Conservation (phyloP, 2,329 filamentous ascomycete genomes). For the Didymella lethalis region DNA sequence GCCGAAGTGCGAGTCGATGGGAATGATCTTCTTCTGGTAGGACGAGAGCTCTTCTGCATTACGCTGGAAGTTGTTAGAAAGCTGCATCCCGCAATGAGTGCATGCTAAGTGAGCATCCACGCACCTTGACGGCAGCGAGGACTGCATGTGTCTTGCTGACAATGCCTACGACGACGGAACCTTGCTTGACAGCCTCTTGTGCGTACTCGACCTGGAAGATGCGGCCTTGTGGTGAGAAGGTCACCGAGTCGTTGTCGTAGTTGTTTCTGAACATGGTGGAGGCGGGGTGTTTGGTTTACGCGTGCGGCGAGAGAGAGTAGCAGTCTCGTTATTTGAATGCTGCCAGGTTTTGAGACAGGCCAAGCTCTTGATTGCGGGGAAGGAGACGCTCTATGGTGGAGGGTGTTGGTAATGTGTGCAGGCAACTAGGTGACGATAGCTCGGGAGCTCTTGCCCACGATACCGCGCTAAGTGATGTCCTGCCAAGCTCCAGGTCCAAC, state of each 20-base stretch:
- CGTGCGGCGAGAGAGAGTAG: slow-evolving; percentile 3
- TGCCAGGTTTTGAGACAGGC: not conserved
- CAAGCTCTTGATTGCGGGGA: not conserved
- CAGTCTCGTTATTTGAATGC: not conserved
- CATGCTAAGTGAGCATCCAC: slow-evolving; percentile 7
- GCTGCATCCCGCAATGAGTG: slow-evolving; percentile 18
- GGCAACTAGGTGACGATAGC: slow-evolving; percentile 42
- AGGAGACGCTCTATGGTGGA: slow-evolving; percentile 12
- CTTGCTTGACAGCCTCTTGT: slow-evolving; percentile 97
- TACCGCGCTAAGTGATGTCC: slow-evolving; percentile 27
- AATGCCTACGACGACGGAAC: slow-evolving; percentile 95
- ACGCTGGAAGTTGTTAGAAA: slow-evolving; percentile 67
- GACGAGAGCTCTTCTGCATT: slow-evolving; percentile 99
- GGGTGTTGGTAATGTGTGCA: slow-evolving; percentile 31
- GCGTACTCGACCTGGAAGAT: slow-evolving; percentile 99
- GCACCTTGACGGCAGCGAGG: slow-evolving; percentile 93
- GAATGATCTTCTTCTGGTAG: slow-evolving; percentile 99
- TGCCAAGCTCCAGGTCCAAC: slow-evolving; percentile 18
- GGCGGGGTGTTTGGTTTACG: slow-evolving; percentile 27
- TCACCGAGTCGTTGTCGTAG: slow-evolving; percentile 99
- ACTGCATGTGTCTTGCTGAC: slow-evolving; percentile 98
- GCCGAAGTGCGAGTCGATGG: slow-evolving; percentile 93
- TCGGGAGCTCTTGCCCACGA: slow-evolving; percentile 28
- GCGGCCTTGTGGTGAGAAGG: slow-evolving; percentile 98
- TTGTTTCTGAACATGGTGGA: slow-evolving; percentile 97